Evolutionary conservation across 1,139 yeast genomes (phyloP).

Genomic region (Zygoascus hellenicus): DNA sequence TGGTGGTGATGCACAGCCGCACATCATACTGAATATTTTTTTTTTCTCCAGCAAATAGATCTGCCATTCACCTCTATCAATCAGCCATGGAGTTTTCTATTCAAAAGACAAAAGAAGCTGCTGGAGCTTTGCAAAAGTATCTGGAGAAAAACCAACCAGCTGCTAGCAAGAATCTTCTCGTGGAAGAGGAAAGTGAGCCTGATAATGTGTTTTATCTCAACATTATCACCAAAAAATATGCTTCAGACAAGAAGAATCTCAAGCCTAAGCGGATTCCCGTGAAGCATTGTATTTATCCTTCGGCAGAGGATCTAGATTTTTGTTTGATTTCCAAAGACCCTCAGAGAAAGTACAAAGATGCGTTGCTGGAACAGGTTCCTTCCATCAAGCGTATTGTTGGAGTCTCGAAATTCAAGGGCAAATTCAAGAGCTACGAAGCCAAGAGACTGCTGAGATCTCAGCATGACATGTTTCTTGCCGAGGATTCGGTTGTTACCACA

Average conservation of each 20-base stretch:
- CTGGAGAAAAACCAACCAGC: conserved; percentile 16
- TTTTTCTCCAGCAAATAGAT: conserved; percentile 1
- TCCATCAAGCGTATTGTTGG: conserved; percentile 36
- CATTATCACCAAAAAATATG: conserved; percentile 58
- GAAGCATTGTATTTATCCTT: conserved; percentile 45
- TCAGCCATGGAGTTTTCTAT: conserved; percentile 11
- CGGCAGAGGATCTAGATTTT: conserved; percentile 44
- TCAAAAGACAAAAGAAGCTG: conserved; percentile 30
- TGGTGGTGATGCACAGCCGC: too few species aligned
- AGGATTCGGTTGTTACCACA: conserved; percentile 71
- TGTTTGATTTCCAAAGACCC: conserved; percentile 75
- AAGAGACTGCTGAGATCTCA: conserved; percentile 35
- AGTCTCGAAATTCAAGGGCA: conserved; percentile 39
- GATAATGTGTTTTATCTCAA: conserved; percentile 44
- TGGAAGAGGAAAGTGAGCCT: conserved; percentile 47
- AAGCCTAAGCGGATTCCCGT: conserved; percentile 63
- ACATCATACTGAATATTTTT: not conserved
- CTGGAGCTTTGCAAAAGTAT: conserved; percentile 34
- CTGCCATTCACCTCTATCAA: not conserved
- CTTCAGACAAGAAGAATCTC: conserved; percentile 55
- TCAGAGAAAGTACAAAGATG: conserved; percentile 52
- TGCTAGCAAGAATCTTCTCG: conserved; percentile 41
- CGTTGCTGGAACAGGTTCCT: conserved; percentile 40
- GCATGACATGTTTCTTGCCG: conserved; percentile 69
- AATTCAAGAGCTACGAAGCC: conserved; percentile 41